These are phyloP conservation scores for Butyriboletus appendiculatus DNA, from an alignment of 1,284 basidiomycete species.

Conservation along the genomic window DNA sequence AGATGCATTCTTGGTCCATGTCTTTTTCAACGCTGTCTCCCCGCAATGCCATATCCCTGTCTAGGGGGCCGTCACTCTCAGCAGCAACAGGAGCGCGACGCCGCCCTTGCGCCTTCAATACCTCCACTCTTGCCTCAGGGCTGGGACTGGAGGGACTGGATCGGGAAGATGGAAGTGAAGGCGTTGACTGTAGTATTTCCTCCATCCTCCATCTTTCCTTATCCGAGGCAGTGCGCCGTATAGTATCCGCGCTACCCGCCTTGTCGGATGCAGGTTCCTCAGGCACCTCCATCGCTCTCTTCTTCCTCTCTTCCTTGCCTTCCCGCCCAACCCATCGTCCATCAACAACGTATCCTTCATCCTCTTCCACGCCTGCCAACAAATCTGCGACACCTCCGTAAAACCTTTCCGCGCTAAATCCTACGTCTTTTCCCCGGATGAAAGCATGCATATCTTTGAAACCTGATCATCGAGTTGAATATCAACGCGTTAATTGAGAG, in stretches of 20 bases:
- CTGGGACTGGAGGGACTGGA: slow-evolving; percentile 1
- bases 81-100: neutral
- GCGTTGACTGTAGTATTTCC: slow-evolving; percentile 20
- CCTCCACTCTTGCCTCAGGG: slow-evolving; percentile 4
- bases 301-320: slow-evolving; percentile 19
- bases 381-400: slow-evolving; percentile 81
- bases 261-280: slow-evolving; percentile 4
- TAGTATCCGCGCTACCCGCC: neutral
- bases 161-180: slow-evolving; percentile 2
- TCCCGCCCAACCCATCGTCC: slow-evolving; percentile 20
- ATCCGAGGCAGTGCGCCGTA: slow-evolving; percentile 22
- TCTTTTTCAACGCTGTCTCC: neutral
- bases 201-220: slow-evolving; percentile 30
- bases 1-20: neutral
- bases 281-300: neutral
- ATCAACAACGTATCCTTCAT: slow-evolving; percentile 32
- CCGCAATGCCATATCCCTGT: neutral
- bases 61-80: neutral
- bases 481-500: neutral
- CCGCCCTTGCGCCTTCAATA: slow-evolving; percentile 3
- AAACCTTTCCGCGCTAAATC: slow-evolving; percentile 87
- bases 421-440: slow-evolving; percentile 85
- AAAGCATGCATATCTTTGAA: slow-evolving; percentile 60
- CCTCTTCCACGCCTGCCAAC: slow-evolving; percentile 71
- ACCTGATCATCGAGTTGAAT: slow-evolving; percentile 11